phyloP scores from a whole-genome alignment of 345 rosid species.

The Jatropha curcas region DNA sequence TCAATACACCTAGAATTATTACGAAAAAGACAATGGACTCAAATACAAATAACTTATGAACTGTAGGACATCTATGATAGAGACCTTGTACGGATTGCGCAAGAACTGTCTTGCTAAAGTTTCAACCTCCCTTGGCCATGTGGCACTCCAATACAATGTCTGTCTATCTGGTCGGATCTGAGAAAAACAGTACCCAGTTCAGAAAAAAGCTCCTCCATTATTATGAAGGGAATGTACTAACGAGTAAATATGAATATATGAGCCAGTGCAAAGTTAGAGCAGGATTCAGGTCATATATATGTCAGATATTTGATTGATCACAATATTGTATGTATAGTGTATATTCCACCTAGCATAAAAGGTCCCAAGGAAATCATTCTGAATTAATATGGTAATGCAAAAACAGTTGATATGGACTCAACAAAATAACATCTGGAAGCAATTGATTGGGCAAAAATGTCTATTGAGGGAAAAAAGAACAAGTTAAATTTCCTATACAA shows the following conservation, averaged over 20 bases:
- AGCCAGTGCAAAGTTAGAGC: too few relatives aligned
- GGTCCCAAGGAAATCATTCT: too few relatives aligned
- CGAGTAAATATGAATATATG: too few relatives aligned
- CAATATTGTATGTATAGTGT: too few relatives aligned
- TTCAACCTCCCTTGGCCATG: constrained; percentile 98
- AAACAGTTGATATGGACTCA: not conserved
- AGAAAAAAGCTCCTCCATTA: not conserved
- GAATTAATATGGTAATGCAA: not conserved
- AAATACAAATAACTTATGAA: constrained; percentile 2
- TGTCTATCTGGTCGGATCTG: constrained; percentile 99
- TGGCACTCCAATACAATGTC: constrained; percentile 97
- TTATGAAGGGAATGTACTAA: not conserved
- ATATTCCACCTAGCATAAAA: too few relatives aligned
- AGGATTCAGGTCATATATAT: too few relatives aligned
- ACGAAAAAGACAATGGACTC: not conserved
- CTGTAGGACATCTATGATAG: not conserved
- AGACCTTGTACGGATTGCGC: constrained; percentile 83
- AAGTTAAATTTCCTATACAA: not conserved
- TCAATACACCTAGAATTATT: not conserved
- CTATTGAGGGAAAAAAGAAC: not conserved
- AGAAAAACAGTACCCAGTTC: constrained; percentile 4
- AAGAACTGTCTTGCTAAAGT: constrained; percentile 86
- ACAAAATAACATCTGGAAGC: not conserved
- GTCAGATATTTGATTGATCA: too few relatives aligned
- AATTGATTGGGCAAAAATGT: not conserved